Base-by-base conservation (phyloP, 345 rosid genomes). In the Pistacia atlantica region DNA sequence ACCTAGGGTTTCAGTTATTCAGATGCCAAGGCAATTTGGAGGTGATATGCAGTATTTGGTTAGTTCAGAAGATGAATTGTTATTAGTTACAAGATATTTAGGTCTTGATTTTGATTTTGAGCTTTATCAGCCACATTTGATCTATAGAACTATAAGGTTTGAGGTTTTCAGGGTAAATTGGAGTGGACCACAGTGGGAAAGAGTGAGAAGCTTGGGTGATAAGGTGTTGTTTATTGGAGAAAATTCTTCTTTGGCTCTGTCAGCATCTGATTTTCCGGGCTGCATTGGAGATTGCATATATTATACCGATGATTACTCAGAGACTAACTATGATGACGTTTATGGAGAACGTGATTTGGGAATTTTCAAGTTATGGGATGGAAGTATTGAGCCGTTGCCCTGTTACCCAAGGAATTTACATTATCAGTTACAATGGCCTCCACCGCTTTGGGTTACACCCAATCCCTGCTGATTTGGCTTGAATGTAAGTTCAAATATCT, bases 31-130 rank as follows among this genome's bases (percentile, higher is more conserved):
- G 45, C 80, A 64, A 63, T 46, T 64, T 42, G 73, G 78, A 35
- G 89, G 89, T 25, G 92, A 90, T 79, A 62, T 87, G 77, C 90
- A 87, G 80, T 90, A 90, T 75, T 75, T 90, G 87, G 89, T 86
- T 67, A 22, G 67, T 67, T 83, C 70, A 8, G 88, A 75, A 14
- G 87, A 85, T 65, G 92, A 85, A 35, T 75, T 89, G 80, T 56
- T 90, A 49, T 65, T 86, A 37, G 83, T 87, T 37, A 77, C 90
- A 0, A 68, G 92, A 8, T 75, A 51, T 70, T 70, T 88, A 54
- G 81, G 75, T 71, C 49, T 83, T 22, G 82, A 81, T 31, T 73
- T 74, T 28, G 66, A 45, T 28, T 60, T 67, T 16, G 87, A 81
- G 73, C 68, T 69, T 42, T 61, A 76, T 79, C 80, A 20, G 37